Evolutionary conservation across 345 rosid species (phyloP), one percentile per base, ranked within the genome.

Genomic region (Euclidium syriacum): DNA sequence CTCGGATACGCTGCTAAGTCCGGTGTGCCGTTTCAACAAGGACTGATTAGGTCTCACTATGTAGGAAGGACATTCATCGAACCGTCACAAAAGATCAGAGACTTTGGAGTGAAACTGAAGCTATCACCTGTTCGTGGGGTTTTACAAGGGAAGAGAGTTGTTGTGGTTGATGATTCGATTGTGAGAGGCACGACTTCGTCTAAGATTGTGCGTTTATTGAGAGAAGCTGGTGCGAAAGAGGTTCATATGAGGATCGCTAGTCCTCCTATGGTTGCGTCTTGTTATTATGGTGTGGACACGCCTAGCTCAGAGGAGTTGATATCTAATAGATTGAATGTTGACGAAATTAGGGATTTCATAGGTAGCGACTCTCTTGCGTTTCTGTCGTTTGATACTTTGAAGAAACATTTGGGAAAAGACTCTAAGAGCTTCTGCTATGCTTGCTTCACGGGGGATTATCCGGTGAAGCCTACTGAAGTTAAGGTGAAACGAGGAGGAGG

Each of bases 171-270:
- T 39, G 99, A 94, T 66, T 94, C 99, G 0, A 94, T 87, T 7
- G 97, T 90, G 35, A 80, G 99, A 75, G 99, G 96, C 26, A 90
- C 97, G 4, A 90, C 99, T 0, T 94, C 95, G 0, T 89, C 96
- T 0, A 94, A 94, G 75, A 90, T 94, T 22, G 96, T 94, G 41
- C 75, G 96, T 58, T 34, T 94, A 73, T 49, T 94, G n/a, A 83
- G 83, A 63, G 96, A 89, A 68, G 83, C 99, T 0, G 99, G 97
- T 5, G 99, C 95, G 1, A 94, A 83, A 66, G 97, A 90, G 77
- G 91, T 94, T 65, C 99, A 90, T 50, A 94, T 87, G 97, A 85
- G 97, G 75, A 90, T 94, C 3, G 99, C 99, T 0, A 90, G 99
- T 61, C 99, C 99, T 8, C 97, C 97, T 7, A 85, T 87, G 0